Evolutionary conservation across 495 filamentous ascomycete genomes (phyloP), one percentile per base, ranked within the genome.

Genomic region (Daldinia grandis): DNA sequence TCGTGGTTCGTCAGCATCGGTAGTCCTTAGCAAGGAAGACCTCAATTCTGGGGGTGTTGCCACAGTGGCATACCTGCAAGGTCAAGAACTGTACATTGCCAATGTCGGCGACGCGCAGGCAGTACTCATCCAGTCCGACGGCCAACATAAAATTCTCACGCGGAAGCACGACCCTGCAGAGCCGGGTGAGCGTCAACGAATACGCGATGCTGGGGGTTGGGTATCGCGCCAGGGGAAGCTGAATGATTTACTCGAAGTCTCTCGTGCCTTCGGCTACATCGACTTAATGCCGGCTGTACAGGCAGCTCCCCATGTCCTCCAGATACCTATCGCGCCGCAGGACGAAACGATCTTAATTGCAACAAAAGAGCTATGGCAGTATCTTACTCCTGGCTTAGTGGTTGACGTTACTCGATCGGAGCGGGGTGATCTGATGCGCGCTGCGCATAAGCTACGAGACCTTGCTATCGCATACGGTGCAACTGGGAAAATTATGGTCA

Each of bases 61-160:
- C 7, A 98, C 96, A 4, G 92, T 98, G 2, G 82, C 97, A 67
- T 98, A 96, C 75, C 80, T 98, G 40, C 88, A 94, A 69, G 88
- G 90, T 63, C 93, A 93, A 81, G 93, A 98, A 66, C 83, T 99
- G 12, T 98, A 92, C 75, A 90, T 97, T 55, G 95, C 94, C 70
- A 98, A 99, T 74, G 91, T 98, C 14, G 95, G 95, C 53, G 93
- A 99, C 82, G 93, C 91, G 0, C 93, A 97, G 77, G 95, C 94
- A 25, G 93, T 98, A 79, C 87, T 99, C 30, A 93, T 98, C 66
- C 92, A 93, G 58, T 91, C 92, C 1, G 92, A 97, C 76, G 92
- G 93, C 17, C 86, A 88, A 6, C 84, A 92, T 76, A 89, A 87
- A 64, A 87, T 94, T 62, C 80, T 99, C 68, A 98, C 95, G 5